Evolutionary conservation across 768 basidiomycete species (phyloP).

Genomic region (Leucosporidium scottii): DNA sequence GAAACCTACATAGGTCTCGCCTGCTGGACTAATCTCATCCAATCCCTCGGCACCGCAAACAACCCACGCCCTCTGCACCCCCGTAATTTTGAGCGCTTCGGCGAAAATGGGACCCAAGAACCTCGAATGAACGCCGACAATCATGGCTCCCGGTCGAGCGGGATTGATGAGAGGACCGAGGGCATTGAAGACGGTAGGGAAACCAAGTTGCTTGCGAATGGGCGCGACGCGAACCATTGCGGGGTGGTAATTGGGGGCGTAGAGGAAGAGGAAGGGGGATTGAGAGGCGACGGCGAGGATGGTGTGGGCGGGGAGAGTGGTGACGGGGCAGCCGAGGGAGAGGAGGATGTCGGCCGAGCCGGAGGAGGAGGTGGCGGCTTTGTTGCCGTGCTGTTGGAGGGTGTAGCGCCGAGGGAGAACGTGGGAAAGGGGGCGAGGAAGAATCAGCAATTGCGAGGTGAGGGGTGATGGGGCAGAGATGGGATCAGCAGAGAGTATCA

Average conservation of each 20-base stretch:
- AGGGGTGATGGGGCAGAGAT: neutral
- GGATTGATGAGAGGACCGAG: conserved; percentile 93
- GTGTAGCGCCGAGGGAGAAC: neutral
- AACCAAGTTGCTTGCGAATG: conserved; percentile 75
- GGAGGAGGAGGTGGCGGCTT: conserved; percentile 84
- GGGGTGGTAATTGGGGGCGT: conserved; percentile 91
- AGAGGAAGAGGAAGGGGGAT: conserved; percentile 80
- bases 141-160: conserved; percentile 73
- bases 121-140: conserved; percentile 78
- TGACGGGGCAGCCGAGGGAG: conserved; percentile 61
- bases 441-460: neutral
- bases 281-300: conserved; percentile 51
- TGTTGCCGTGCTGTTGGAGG: conserved; percentile 59
- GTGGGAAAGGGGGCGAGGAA: neutral
- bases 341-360: conserved; percentile 90
- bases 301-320: conserved; percentile 54
- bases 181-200: conserved; percentile 94
- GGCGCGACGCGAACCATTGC: conserved; percentile 72
- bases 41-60: conserved; percentile 87
- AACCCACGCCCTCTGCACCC: conserved; percentile 76
- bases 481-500: neutral
- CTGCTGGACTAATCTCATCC: conserved; percentile 93
- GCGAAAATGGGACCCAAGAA: conserved; percentile 78
- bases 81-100: conserved; percentile 60
- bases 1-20: conserved; percentile 61